These are phyloP conservation scores for Leccinum uliginosum DNA, from an alignment of 768 basidiomycete species.

Conservation along the genomic window DNA sequence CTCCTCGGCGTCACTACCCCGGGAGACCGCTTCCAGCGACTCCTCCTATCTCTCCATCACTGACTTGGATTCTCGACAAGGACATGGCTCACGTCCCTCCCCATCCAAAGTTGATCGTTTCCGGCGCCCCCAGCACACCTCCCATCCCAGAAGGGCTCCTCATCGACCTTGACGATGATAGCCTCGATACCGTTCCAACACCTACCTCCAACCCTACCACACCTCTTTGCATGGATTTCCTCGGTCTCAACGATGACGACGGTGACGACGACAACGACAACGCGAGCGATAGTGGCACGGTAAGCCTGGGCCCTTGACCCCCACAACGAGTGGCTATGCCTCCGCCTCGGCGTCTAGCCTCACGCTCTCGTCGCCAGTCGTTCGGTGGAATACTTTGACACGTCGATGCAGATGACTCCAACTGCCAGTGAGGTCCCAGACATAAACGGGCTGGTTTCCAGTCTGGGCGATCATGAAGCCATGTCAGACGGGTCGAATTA, in stretches of 20 bases:
- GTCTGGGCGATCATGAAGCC: constrained; percentile 40
- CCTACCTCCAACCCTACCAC: constrained; percentile 4
- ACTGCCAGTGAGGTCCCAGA: constrained; percentile 43
- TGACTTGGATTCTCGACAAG: constrained; percentile 34
- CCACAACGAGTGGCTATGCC: constrained; percentile 24
- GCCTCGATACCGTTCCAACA: constrained; percentile 21
- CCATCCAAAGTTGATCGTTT: constrained; percentile 18
- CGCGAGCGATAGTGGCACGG: constrained; percentile 28
- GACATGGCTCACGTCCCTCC: constrained; percentile 8
- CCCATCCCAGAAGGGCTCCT: constrained; percentile 47
- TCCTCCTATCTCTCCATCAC: constrained; percentile 29
- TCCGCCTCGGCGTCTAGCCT: constrained; percentile 29
- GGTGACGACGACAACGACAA: constrained; percentile 21
- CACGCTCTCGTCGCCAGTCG: constrained; percentile 20
- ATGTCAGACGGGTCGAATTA: constrained; percentile 50
- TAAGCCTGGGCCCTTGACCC: constrained; percentile 31
- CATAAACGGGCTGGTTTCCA: constrained; percentile 57
- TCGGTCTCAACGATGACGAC: constrained; percentile 21
- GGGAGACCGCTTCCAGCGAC: constrained; percentile 32
- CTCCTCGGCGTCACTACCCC: constrained; percentile 30
- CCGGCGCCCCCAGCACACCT: constrained; percentile 27
- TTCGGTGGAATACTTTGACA: constrained; percentile 26
- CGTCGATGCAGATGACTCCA: constrained; percentile 29
- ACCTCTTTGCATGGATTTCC: constrained; percentile 22
- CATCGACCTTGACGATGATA: constrained; percentile 51